These are phyloP conservation scores for Purshia tridentata DNA, from an alignment of 306 rosid genomes.

Conservation along the genomic window DNA sequence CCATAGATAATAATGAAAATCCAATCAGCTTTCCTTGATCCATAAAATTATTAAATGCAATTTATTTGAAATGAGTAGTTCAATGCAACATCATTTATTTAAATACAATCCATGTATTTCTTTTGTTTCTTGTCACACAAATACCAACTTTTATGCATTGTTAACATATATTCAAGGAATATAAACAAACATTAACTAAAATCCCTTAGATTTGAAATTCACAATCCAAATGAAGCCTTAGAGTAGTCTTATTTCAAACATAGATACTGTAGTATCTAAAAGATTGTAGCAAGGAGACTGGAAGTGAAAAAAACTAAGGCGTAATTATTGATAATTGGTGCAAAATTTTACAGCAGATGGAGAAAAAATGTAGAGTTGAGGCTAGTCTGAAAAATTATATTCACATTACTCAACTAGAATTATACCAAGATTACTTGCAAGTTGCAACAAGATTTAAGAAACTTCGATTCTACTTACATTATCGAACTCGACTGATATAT, in stretches of 20 bases:
- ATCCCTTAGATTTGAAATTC: no score
- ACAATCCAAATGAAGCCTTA: not conserved
- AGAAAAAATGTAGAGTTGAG: not conserved
- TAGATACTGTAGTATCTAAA: not conserved
- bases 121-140: no score
- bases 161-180: no score
- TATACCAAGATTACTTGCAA: not conserved
- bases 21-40: not conserved
- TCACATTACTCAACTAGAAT: constrained; percentile 13
- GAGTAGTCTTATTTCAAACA: not conserved
- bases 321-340: not conserved
- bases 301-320: not conserved
- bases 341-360: not conserved
- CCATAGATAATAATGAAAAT: not conserved
- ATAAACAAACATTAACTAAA: no score
- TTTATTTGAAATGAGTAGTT: not conserved
- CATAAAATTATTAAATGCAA: not conserved
- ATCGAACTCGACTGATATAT: constrained; percentile 80
- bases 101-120: no score
- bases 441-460: constrained; percentile 20
- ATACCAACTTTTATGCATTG: no score
- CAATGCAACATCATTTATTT: not conserved
- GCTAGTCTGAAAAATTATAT: not conserved
- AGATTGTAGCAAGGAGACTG: not conserved
- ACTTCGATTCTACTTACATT: constrained; percentile 56